Evolutionary conservation across 352 stramenopile species (phyloP).

Genomic region (Pythium plurisporium): DNA sequence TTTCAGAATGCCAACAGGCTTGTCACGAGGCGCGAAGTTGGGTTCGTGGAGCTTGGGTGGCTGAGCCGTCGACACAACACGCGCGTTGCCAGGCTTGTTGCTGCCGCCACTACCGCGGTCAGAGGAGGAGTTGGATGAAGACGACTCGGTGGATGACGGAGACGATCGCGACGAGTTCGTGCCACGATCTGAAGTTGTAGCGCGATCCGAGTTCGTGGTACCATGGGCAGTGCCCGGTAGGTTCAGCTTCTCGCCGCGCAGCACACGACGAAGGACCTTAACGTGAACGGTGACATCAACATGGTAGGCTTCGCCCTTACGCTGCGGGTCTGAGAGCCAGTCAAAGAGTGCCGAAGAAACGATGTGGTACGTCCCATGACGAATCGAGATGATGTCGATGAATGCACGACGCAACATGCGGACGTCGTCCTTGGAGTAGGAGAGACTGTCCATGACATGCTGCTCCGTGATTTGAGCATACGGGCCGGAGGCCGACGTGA

Average conservation of each 20-base stretch:
- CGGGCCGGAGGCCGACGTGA: constrained; percentile 57
- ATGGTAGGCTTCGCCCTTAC: constrained; percentile 60
- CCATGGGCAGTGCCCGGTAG: constrained; percentile 12
- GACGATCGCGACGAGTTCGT: constrained; percentile 16
- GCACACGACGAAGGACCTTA: constrained; percentile 37
- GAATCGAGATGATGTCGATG: constrained; percentile 64
- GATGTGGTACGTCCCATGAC: constrained; percentile 63
- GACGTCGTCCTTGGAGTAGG: constrained; percentile 55
- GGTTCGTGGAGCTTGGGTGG: constrained; percentile 25
- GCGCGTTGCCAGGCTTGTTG: not conserved
- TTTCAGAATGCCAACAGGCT: constrained; percentile 65
- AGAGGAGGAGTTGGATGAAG: constrained; percentile 15
- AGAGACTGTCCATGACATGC: constrained; percentile 56
- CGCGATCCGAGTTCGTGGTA: too few relatives aligned
- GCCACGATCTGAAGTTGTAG: too few relatives aligned
- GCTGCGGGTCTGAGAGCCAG: constrained; percentile 56
- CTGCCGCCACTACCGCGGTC: constrained; percentile 14
- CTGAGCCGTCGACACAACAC: constrained; percentile 22
- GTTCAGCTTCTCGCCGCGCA: constrained; percentile 21
- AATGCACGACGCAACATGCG: constrained; percentile 69
- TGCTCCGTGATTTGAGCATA: constrained; percentile 71
- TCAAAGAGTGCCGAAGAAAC: constrained; percentile 63
- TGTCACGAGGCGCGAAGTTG: constrained; percentile 28
- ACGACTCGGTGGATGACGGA: constrained; percentile 18
- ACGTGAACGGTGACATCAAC: constrained; percentile 50